Conservation (phyloP, 2,329 filamentous ascomycete species). For the Microcyclosporella mali region DNA sequence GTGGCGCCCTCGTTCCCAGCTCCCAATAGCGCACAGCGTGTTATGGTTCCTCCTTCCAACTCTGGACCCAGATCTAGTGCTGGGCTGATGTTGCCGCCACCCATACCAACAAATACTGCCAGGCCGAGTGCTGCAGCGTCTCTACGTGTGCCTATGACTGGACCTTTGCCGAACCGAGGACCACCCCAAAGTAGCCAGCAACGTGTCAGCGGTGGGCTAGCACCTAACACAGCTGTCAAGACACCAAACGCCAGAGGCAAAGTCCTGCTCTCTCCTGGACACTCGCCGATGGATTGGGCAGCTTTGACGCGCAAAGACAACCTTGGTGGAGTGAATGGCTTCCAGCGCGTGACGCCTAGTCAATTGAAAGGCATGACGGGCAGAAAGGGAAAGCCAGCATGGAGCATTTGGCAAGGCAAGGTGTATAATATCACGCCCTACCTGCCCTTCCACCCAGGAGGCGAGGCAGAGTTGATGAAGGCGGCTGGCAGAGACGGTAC, state of each 20-base stretch:
- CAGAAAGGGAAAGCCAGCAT: slow-evolving; percentile 73
- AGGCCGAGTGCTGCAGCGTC: slow-evolving; percentile 30
- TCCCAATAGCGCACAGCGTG: slow-evolving; percentile 42
- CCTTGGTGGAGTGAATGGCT: slow-evolving; percentile 46
- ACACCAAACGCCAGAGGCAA: slow-evolving; percentile 50
- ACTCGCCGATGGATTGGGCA: slow-evolving; percentile 95
- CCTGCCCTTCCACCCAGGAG: slow-evolving; percentile 83
- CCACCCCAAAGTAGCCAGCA: slow-evolving; percentile 35
- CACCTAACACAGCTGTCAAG: slow-evolving; percentile 28
- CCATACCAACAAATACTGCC: slow-evolving; percentile 13
- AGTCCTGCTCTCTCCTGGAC: slow-evolving; percentile 78
- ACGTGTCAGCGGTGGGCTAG: slow-evolving; percentile 19
- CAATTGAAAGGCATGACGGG: slow-evolving; percentile 74
- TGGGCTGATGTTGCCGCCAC: slow-evolving; percentile 28
- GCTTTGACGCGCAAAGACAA: slow-evolving; percentile 59
- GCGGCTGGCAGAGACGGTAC: slow-evolving; percentile 64
- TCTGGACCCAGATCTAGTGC: slow-evolving; percentile 11
- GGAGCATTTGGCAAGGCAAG: slow-evolving; percentile 81
- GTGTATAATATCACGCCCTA: slow-evolving; percentile 96
- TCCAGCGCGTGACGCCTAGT: slow-evolving; percentile 70
- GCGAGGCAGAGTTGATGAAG: slow-evolving; percentile 73
- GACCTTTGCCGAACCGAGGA: slow-evolving; percentile 45
- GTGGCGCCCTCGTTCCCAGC: slow-evolving; percentile 40
- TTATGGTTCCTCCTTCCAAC: slow-evolving; percentile 31
- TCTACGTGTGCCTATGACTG: slow-evolving; percentile 40